Evolutionary conservation across 2,329 filamentous ascomycete genomes (phyloP).

Genomic region (Rosellinia necatrix): DNA sequence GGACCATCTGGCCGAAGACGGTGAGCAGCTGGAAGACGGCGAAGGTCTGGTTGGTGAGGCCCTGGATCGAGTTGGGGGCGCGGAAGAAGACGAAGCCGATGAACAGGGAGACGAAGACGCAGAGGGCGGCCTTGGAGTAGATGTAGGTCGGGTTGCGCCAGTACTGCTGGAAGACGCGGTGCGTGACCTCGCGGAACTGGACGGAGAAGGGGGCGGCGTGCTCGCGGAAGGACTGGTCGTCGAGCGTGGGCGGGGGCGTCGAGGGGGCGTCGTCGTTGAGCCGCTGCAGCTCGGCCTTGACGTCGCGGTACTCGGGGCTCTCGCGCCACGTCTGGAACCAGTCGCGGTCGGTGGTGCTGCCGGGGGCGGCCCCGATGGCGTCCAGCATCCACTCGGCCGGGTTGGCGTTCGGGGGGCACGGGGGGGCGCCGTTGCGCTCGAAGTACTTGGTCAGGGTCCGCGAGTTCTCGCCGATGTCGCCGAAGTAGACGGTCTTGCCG

Average conservation of each 20-base stretch:
- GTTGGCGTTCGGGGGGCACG: slow-evolving; percentile 72
- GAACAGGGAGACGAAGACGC: slow-evolving; percentile 69
- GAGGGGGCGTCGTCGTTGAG: slow-evolving; percentile 57
- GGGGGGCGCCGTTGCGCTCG: slow-evolving; percentile 68
- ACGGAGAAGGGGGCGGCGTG: slow-evolving; percentile 76
- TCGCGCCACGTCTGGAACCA: slow-evolving; percentile 63
- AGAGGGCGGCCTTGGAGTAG: slow-evolving; percentile 78
- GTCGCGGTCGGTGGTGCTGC: slow-evolving; percentile 65
- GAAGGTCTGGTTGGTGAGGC: slow-evolving; percentile 86
- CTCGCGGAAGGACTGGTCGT: slow-evolving; percentile 64
- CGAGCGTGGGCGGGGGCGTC: slow-evolving; percentile 33
- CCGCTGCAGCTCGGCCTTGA: slow-evolving; percentile 61
- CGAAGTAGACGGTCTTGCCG: slow-evolving; percentile 81
- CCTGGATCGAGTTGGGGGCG: slow-evolving; percentile 72
- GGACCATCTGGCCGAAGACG: slow-evolving; percentile 78
- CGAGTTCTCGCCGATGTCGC: slow-evolving; percentile 75
- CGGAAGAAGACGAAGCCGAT: slow-evolving; percentile 82
- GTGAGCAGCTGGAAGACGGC: slow-evolving; percentile 82
- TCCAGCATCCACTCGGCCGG: slow-evolving; percentile 82
- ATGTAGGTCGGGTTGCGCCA: slow-evolving; percentile 91
- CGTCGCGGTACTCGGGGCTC: slow-evolving; percentile 48
- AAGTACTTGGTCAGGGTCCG: slow-evolving; percentile 74
- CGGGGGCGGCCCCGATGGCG: slow-evolving; percentile 66
- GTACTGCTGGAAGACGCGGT: slow-evolving; percentile 87
- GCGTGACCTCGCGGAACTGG: slow-evolving; percentile 70